Base-by-base conservation (phyloP, 495 filamentous ascomycete species). In the Neurospora tetrasperma region DNA sequence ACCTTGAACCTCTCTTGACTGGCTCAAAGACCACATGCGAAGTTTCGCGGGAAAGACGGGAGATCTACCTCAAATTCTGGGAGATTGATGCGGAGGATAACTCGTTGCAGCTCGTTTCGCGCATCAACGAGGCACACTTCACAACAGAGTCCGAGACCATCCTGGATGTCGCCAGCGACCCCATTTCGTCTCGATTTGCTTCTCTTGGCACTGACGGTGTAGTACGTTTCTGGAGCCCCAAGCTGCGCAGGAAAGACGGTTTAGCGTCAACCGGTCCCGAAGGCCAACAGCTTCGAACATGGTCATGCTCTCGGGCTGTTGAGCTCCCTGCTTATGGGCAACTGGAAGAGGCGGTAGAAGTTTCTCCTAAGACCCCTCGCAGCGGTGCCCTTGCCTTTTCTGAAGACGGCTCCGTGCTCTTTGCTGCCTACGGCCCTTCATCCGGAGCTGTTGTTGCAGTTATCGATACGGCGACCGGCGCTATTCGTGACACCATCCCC, bases 41-140 rank as follows among this genome's bases (percentile, higher is more conserved):
- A n/a, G 76, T 80, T 18, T 72, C 71, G 23, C 83, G 84, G 68
- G 85, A 88, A 71, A 86, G 84, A 41, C 86, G 87, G 7, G 96
- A 99, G 77, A 85, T 93, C 3, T 92, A 90, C 75, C 83, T 99
- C 31, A 97, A 95, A 76, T 95, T 99, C 78, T 99, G 96, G 96
- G 86, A 86, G 71, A 93, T 93, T 86, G 88, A 87, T 46, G 80
- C 85, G 27, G 87, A 88, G 42, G 86, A 84, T 42, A 84, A 85
- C 48, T 79, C 83, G 2, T 93, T 94, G 87, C 88, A 93, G 77
- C 82, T 98, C 14, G 88, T 92, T 40, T 90, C 93, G 8, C 87
- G 95, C 23, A 88, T 98, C 48, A 92, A 97, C 79, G 85, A 89
- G 14, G 94, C 96, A 18, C 96, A 99, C 82, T 85, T 87, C 68